Conservation (phyloP, 164 flowering plant species). For the Tetracentron sinense region DNA sequence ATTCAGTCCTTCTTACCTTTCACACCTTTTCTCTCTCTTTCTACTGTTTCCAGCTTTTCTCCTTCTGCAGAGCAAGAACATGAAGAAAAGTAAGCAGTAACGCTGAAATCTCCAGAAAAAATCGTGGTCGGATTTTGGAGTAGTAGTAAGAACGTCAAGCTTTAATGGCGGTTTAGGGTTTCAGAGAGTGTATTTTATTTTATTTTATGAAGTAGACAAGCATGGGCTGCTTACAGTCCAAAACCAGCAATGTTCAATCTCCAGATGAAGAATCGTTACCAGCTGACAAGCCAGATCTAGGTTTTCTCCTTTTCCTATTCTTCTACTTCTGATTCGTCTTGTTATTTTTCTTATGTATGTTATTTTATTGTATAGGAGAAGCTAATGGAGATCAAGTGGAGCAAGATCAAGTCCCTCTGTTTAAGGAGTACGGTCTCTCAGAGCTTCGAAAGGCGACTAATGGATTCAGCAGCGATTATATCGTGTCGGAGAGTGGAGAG, state of each 20-base stretch:
- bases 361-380: constrained; percentile 8
- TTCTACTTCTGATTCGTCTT: constrained; percentile 6
- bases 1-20: background rate
- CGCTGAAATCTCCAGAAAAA: background rate
- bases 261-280: constrained; percentile 48
- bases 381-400: constrained; percentile 40
- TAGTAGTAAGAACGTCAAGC: background rate
- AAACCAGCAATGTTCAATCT: constrained; percentile 58
- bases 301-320: too few species aligned
- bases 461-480: constrained; percentile 52
- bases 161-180: constrained; percentile 15
- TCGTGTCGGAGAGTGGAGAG: constrained; percentile 85
- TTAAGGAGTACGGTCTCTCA: constrained; percentile 47
- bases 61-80: background rate
- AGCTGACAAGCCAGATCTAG: constrained; percentile 50
- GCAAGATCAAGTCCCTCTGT: constrained; percentile 48
- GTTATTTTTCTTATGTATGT: background rate
- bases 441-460: constrained; percentile 67
- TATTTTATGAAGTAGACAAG: background rate
- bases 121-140: background rate
- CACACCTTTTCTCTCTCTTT: background rate
- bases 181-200: background rate
- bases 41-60: background rate
- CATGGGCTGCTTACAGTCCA: constrained; percentile 85
- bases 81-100: background rate